Conservation (phyloP, 2,329 filamentous ascomycete species). For the Calycina herbarum region DNA sequence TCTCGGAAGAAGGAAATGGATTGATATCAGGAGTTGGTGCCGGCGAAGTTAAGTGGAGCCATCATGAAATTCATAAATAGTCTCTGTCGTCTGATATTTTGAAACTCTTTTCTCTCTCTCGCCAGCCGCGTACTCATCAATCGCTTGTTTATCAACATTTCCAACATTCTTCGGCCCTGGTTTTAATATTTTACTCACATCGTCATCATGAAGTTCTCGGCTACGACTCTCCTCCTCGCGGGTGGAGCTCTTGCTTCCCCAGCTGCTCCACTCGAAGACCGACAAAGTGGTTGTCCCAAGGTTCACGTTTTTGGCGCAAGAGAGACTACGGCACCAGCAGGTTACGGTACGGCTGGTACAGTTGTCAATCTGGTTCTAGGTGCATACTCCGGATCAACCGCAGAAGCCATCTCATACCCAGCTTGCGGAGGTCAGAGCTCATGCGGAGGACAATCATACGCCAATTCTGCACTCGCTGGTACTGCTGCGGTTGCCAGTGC, state of each 20-base stretch:
- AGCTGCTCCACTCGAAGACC: conserved; percentile 20
- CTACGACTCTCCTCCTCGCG: conserved; percentile 15
- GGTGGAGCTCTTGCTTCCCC: conserved; percentile 16
- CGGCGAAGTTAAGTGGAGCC: background rate
- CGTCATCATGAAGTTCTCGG: conserved; percentile 14
- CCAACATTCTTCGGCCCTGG: background rate
- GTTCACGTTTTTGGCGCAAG: conserved; percentile 53
- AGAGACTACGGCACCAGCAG: conserved; percentile 49
- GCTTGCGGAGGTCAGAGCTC: conserved; percentile 61
- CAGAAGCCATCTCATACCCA: conserved; percentile 58
- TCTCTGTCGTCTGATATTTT: background rate
- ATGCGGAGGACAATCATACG: conserved; percentile 61
- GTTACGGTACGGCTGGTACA: conserved; percentile 51
- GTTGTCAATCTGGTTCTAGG: conserved; percentile 52
- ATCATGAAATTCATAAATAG: background rate
- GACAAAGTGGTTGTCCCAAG: conserved; percentile 40
- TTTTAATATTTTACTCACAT: background rate
- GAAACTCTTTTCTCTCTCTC: background rate
- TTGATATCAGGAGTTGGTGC: background rate
- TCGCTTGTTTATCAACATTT: background rate
- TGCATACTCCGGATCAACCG: conserved; percentile 51
- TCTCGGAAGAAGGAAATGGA: background rate
- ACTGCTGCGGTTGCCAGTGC: conserved; percentile 58
- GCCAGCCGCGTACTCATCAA: background rate
- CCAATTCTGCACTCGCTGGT: conserved; percentile 57